Evolutionary conservation across 2,329 filamentous ascomycete genomes (phyloP), one percentile per base, ranked within the genome.

Genomic region (Xylaria multiplex): DNA sequence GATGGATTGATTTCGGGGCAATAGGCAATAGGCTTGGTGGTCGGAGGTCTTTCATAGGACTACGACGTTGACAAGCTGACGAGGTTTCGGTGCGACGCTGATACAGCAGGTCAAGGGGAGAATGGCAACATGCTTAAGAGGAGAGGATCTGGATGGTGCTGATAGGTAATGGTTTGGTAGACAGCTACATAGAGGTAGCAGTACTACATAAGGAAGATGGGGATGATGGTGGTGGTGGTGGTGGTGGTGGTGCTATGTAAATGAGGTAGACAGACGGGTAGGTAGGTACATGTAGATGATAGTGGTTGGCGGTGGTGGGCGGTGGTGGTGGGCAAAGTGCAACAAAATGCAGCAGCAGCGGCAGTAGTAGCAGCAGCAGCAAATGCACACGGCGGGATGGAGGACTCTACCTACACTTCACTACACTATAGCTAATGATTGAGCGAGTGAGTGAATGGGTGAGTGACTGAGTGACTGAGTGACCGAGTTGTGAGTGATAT

Each of bases 1-100:
- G 32, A 52, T 42, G 58, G 55, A 62, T 64, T 56, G 60, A 61
- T 49, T 27, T 57, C 45, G 11, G 46, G 57, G 58, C 49, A 50
- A 57, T 49, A 53, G 57, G 58, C 49, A 50, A 57, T 49, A 53
- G 60, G 56, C 27, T 45, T 52, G 65, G 49, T 50, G 50, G 56
- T 49, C 42, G 50, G 57, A 48, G 35, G 46, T 49, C 24, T 62
- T 62, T 59, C 55, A 64, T 45, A 61, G 50, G 50, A 66, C 42
- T 64, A 46, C 59, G 37, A 60, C 59, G 55, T 65, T 48, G 48
- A 49, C 45, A 45, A 40, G 58, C 42, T 27, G 67, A 43, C 46
- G 37, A 52, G 61, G 59, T 65, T 62, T 62, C 64, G 50, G 64
- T 70, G 66, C 64, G 62, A 70, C 69, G 66, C 54, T 69, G 67